Conservation (phyloP, 257 asterid species). For the Solanum okadae region DNA sequence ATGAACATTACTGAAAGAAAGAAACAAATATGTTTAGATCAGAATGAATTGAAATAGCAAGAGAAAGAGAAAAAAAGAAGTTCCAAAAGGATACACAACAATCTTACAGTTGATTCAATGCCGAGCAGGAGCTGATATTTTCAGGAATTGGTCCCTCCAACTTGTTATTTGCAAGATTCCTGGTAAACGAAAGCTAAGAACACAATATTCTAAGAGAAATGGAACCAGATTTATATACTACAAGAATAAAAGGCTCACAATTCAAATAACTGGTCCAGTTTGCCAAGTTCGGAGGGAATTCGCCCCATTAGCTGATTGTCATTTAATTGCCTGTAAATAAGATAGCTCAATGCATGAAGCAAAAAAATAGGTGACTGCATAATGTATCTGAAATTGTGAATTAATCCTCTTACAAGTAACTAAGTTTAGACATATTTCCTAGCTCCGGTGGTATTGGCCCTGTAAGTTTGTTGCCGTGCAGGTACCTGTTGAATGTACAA, state of each 20-base stretch:
- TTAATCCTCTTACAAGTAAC: slow-evolving; percentile 58
- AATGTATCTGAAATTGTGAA: not conserved
- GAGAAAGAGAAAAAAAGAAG: not conserved
- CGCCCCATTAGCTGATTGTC: slow-evolving; percentile 67
- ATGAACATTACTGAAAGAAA: slow-evolving; percentile 63
- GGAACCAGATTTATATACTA: not conserved
- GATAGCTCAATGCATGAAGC: not conserved
- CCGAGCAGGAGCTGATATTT: slow-evolving; percentile 88
- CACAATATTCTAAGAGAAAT: not conserved
- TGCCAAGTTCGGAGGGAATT: slow-evolving; percentile 87
- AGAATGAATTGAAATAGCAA: not conserved
- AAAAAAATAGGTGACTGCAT: not conserved
- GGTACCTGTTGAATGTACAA: slow-evolving; percentile 42
- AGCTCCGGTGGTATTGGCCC: slow-evolving; percentile 83
- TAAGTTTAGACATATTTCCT: slow-evolving; percentile 90
- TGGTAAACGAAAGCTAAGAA: slow-evolving; percentile 12
- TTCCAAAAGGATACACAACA: not conserved
- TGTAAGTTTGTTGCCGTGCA: slow-evolving; percentile 92
- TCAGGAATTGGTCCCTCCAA: slow-evolving; percentile 89
- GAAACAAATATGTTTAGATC: not conserved
- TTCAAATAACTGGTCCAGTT: slow-evolving; percentile 86
- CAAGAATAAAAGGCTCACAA: slow-evolving; percentile 38
- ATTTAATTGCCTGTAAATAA: slow-evolving; percentile 71
- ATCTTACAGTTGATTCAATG: slow-evolving; percentile 83
- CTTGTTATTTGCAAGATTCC: slow-evolving; percentile 78